Evolutionary conservation across 176 grass and related monocot species (phyloP).

Genomic region (Metroxylon sagu): DNA sequence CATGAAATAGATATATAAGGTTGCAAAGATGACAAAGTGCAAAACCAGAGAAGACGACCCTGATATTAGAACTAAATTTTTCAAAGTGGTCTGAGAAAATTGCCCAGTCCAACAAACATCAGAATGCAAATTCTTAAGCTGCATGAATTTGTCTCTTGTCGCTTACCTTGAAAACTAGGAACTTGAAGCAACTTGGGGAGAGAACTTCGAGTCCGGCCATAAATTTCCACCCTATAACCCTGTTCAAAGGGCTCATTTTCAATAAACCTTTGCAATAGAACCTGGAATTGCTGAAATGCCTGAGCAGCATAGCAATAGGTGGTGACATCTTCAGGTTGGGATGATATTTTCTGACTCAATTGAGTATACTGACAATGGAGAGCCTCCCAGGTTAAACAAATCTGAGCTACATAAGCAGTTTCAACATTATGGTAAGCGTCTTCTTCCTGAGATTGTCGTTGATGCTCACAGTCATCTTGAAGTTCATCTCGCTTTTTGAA

Average conservation of each 20-base stretch:
- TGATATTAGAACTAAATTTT: no score
- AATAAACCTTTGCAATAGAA: slow-evolving; percentile 82
- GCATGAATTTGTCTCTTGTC: neutral
- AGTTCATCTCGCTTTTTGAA: slow-evolving; percentile 66
- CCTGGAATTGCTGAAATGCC: slow-evolving; percentile 93
- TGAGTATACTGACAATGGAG: slow-evolving; percentile 80
- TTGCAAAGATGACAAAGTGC: no score
- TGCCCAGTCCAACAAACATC: no score
- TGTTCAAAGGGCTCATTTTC: slow-evolving; percentile 92
- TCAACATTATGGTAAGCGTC: slow-evolving; percentile 68
- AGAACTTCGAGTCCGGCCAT: slow-evolving; percentile 45
- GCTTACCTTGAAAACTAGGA: slow-evolving; percentile 87
- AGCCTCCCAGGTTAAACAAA: slow-evolving; percentile 91
- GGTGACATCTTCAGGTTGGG: slow-evolving; percentile 45
- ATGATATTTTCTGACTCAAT: slow-evolving; percentile 50
- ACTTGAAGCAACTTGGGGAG: slow-evolving; percentile 90
- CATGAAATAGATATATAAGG: no score
- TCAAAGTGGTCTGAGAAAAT: no score
- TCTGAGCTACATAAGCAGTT: slow-evolving; percentile 69
- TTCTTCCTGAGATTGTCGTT: slow-evolving; percentile 41
- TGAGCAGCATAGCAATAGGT: slow-evolving; percentile 68
- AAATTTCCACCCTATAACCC: slow-evolving; percentile 67
- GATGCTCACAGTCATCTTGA: slow-evolving; percentile 39
- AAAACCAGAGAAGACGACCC: no score
- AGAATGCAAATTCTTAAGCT: no score